Base-by-base conservation (phyloP, 495 filamentous ascomycete species). In the Copromyces sp. region DNA sequence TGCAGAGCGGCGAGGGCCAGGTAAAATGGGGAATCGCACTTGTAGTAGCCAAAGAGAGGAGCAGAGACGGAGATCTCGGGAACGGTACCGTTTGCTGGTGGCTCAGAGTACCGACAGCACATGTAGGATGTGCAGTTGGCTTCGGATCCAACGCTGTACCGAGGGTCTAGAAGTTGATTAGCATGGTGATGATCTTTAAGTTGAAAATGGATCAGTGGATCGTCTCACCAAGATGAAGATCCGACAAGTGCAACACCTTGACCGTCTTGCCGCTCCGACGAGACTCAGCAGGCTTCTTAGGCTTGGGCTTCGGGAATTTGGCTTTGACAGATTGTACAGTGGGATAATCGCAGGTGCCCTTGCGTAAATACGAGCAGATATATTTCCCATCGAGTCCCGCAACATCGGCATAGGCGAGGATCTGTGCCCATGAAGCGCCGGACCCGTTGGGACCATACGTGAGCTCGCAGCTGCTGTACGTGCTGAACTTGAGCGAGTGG, bases 181-280 rank as follows among this genome's bases (percentile, higher is more conserved):
- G 39, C n/a, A 44, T 24, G 12, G 16, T 68, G 14, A 39, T 24
- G 24, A 24, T 24, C 24, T 24, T 70, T 32, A 39, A 16, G 3
- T 5, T 24, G 14, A 24, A 35, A 16, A 35, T 35, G 14, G 11
- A 14, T 8, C 20, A n/a, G 29, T 12, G 7, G 69, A 11, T 9
- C 16, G 14, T 38, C 76, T 74, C 37, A 74, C 76, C 76, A 7
- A 90, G 79, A 74, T 90, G 88, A 59, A 89, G 84, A 73, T 90
- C 88, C 0, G 86, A 88, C 74, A 90, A 72, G 76, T 90, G 88
- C 11, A 89, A 78, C 4, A 90, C 87, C 76, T 89, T 89, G 69
- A 87, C 82, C 3, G 84, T 80, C 77, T 87, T 80, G 0, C 87
- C 87, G 59, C 84, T 88, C 3, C 84, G 73, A 45, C 79, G 76